A percentile compares a stretch with the other conserved stretches of the same genome.
Evolutionary conservation across 2,329 filamentous ascomycete species (phyloP).

Genomic region (Dactylellina parvicollis): DNA sequence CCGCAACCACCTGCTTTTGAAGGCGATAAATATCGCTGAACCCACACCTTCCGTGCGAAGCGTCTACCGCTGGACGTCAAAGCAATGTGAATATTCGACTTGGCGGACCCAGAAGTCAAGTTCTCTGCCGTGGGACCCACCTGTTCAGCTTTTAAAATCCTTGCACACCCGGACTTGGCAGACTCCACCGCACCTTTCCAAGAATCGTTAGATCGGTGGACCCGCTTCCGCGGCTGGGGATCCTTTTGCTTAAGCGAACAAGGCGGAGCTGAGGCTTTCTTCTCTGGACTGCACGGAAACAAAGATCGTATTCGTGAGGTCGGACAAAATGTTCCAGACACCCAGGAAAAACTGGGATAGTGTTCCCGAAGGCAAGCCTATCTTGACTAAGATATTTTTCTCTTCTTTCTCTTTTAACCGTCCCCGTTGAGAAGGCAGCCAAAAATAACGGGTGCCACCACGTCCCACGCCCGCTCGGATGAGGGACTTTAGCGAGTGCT

Average conservation of each 20-base stretch:
- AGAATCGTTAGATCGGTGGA: slow-evolving; percentile 24
- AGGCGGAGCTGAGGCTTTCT: slow-evolving; percentile 38
- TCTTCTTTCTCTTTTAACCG: not conserved
- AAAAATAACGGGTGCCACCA: slow-evolving; percentile 8
- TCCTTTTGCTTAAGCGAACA: slow-evolving; percentile 43
- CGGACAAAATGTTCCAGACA: not conserved
- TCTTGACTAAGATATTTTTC: not conserved
- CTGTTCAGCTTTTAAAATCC: slow-evolving; percentile 37
- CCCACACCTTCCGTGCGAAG: not conserved
- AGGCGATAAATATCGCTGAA: not conserved
- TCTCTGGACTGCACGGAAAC: slow-evolving; percentile 1
- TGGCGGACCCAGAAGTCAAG: slow-evolving; percentile 6
- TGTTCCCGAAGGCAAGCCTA: not conserved
- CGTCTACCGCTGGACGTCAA: slow-evolving; percentile 23
- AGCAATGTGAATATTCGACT: not conserved
- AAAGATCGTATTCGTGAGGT: not conserved
- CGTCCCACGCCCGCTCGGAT: slow-evolving; percentile 29
- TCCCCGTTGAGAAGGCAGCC: slow-evolving; percentile 1
- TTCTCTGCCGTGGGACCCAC: slow-evolving; percentile 48
- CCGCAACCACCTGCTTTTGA: too few species aligned
- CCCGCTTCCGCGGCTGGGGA: slow-evolving; percentile 50
- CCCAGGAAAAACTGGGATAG: not conserved
- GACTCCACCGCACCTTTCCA: slow-evolving; percentile 7
- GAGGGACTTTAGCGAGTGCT: slow-evolving; percentile 21
- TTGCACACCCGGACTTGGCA: slow-evolving; percentile 28